Evolutionary conservation across 1,284 basidiomycete genomes (phyloP).

Genomic region (Marasmius sp.): DNA sequence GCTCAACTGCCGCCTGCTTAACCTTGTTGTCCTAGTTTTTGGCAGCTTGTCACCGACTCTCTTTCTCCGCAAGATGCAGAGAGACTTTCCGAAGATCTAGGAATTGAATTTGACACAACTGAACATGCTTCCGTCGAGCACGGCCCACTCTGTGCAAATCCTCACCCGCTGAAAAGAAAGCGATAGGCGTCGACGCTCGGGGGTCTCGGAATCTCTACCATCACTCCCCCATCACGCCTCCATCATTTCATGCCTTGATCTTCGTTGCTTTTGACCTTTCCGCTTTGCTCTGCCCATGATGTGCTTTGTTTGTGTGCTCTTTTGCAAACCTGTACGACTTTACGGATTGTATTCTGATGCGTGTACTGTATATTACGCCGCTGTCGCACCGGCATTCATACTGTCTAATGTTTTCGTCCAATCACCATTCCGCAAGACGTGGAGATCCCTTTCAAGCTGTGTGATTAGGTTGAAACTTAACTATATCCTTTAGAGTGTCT

Average conservation of each 20-base stretch:
- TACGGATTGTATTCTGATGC: no score
- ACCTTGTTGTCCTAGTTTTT: constrained; percentile 49
- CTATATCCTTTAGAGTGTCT: no score
- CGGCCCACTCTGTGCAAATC: constrained; percentile 42
- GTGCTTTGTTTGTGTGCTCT: no score
- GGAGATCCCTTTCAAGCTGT: no score
- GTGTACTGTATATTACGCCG: no score
- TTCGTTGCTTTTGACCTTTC: no score
- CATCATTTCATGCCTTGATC: neutral
- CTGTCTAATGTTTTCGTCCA: no score
- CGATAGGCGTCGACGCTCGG: constrained; percentile 12
- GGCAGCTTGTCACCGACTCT: constrained; percentile 68
- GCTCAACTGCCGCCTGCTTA: neutral
- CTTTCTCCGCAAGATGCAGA: constrained; percentile 61
- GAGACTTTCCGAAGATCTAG: constrained; percentile 67
- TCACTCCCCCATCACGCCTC: neutral
- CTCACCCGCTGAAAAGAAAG: constrained; percentile 43
- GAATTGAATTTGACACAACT: constrained; percentile 68
- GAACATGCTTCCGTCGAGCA: constrained; percentile 64
- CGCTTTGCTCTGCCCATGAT: no score
- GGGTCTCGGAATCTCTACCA: neutral
- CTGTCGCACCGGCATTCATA: no score
- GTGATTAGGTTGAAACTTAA: no score
- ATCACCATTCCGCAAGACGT: no score
- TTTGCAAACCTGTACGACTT: no score